Base-by-base conservation (phyloP, 768 basidiomycete genomes). In the Collybia mongolica region DNA sequence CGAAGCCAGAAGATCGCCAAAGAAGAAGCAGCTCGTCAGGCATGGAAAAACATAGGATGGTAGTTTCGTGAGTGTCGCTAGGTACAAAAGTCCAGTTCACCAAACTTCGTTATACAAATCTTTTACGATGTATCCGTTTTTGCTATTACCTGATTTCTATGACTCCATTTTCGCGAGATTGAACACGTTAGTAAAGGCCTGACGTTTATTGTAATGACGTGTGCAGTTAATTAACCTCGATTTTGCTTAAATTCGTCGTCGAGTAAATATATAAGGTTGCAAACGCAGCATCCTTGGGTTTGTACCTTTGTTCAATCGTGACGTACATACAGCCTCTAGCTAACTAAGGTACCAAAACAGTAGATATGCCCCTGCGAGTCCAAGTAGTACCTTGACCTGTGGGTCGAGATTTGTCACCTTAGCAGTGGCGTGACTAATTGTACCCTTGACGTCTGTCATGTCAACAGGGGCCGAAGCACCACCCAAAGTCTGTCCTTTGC, bases 401-500 rank as follows among this genome's bases (percentile, higher is more conserved):
- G 88, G 82, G 57, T 85, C 81, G 49, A 90, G 65, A 46, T 79
- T 78, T 12, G 68, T 65, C 48, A 82, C 68, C 8, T 57, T 65
- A 6, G 65, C 73, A 3, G 64, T 56, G 1, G 69, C 67, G 4
- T 66, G 68, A 37, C 67, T 66, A 18, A 68, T 51, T 22, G 69
- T 55, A 43, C 70, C 60, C 36, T 66, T 58, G 29, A 67, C 60
- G 44, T 73, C 68, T 19, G 57, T 65, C 23, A 68, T 54, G 44
- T 75, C 68, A 17, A 69, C 56, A 6, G 69, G 58, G 15, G 71
- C 65, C 22, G 75, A 56, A 12, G 72, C 64, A 22, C 81, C 82
- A 18, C 84, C 86, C 1, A 93, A 73, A 5, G 85, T 90, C 7
- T 85, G 83, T 19, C 91, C 91, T 60, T 77, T 77, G 3, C 91